These are phyloP conservation scores for Jamesozyma hellenica DNA, from an alignment of 805 yeast species.

Conservation along the genomic window DNA sequence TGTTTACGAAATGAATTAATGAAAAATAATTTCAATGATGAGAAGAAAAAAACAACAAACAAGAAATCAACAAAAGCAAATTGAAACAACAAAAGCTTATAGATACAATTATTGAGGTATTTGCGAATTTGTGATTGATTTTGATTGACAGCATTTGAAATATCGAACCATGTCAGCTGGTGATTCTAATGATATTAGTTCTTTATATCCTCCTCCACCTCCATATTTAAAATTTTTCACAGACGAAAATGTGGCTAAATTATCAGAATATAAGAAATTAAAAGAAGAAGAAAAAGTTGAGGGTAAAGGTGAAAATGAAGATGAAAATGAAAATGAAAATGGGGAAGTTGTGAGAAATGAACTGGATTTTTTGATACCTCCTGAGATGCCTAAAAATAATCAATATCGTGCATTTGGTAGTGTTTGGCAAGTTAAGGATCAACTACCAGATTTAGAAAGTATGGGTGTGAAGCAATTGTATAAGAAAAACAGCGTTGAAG, in stretches of 20 bases:
- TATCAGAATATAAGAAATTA: conserved; percentile 21
- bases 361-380: conserved; percentile 54
- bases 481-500: conserved; percentile 4
- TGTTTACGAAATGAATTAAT: too few species aligned
- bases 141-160: background rate
- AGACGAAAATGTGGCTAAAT: conserved; percentile 45
- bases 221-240: conserved; percentile 70
- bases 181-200: conserved; percentile 36
- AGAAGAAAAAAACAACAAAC: too few species aligned
- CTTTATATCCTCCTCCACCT: conserved; percentile 94
- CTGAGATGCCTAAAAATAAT: conserved; percentile 48
- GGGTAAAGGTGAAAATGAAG: too few species aligned
- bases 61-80: too few species aligned
- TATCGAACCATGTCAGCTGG: conserved; percentile 6
- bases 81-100: too few species aligned
- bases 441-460: conserved; percentile 62
- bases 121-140: too few species aligned
- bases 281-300: conserved; percentile 9
- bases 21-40: too few species aligned
- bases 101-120: too few species aligned
- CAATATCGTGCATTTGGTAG: conserved; percentile 84
- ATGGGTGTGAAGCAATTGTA: conserved; percentile 75
- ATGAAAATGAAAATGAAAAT: conserved; percentile 15
- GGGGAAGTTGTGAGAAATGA: conserved; percentile 21
- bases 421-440: conserved; percentile 71